Evolutionary conservation across 495 filamentous ascomycete genomes (phyloP).

Genomic region (Niebla homalea): DNA sequence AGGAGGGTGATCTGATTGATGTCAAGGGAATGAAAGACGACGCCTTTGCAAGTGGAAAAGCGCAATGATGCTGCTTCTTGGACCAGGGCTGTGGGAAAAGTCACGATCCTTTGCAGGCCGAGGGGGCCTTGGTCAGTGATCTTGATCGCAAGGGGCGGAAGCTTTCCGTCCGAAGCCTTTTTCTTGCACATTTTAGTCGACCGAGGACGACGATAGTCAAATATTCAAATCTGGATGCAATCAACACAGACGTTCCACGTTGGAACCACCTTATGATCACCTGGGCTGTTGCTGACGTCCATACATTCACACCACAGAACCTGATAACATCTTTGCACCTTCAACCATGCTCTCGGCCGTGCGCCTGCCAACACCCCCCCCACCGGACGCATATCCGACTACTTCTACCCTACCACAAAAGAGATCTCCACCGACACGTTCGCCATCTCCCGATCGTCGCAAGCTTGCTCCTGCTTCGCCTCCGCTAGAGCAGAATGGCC

Average conservation of each 20-base stretch:
- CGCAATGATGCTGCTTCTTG: too few species aligned
- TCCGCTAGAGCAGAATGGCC: not conserved
- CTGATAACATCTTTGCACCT: not conserved
- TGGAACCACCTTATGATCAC: too few species aligned
- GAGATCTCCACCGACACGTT: conserved; percentile 48
- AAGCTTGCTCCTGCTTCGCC: conserved; percentile 35
- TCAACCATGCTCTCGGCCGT: conserved; percentile 50
- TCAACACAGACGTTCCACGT: too few species aligned
- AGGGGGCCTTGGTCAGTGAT: too few species aligned
- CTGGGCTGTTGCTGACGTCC: too few species aligned
- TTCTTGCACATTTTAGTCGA: too few species aligned
- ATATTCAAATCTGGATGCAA: too few species aligned
- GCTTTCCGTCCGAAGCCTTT: not conserved
- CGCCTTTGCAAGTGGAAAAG: too few species aligned
- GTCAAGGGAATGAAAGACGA: not conserved
- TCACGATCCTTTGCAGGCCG: too few species aligned
- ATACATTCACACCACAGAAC: not conserved
- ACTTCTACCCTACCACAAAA: conserved; percentile 40
- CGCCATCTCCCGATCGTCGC: conserved; percentile 49
- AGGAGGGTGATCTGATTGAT: conserved; percentile 3
- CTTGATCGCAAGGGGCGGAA: not conserved
- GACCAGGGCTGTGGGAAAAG: too few species aligned
- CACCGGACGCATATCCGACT: conserved; percentile 35
- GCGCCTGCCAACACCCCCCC: conserved; percentile 53
- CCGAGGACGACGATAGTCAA: too few species aligned